A percentile compares a stretch with the other conserved stretches of the same genome.
phyloP scores from a whole-genome alignment of 2,329 filamentous ascomycete genomes.

The Fusarium sp. region DNA sequence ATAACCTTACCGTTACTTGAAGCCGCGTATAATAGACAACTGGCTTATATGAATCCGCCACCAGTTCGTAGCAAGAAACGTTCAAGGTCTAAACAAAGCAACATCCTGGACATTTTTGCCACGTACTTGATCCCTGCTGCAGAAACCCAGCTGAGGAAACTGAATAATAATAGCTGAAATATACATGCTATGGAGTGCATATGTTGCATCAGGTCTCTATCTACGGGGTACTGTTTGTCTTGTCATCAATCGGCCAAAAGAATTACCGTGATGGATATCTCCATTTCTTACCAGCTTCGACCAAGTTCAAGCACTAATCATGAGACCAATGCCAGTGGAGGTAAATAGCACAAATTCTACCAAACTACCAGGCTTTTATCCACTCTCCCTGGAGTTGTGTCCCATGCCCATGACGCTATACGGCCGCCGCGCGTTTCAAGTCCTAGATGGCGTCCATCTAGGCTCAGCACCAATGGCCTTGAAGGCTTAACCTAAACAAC shows the following conservation, averaged over 20 bases:
- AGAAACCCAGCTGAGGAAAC: slow-evolving; percentile 6
- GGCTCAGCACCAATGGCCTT: slow-evolving; percentile 5
- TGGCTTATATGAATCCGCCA: slow-evolving; percentile 4
- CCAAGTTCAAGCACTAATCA: background rate
- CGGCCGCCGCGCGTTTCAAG: slow-evolving; percentile 43
- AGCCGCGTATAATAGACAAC: slow-evolving; percentile 5
- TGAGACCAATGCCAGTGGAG: slow-evolving; percentile 5
- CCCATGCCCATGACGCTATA: slow-evolving; percentile 19
- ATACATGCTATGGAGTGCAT: background rate
- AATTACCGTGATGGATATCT: slow-evolving; percentile 1
- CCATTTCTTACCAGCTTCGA: slow-evolving; percentile 8
- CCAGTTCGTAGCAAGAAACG: slow-evolving; percentile 21
- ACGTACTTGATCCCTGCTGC: slow-evolving; percentile 9
- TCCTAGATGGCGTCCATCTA: slow-evolving; percentile 36
- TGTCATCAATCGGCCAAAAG: background rate
- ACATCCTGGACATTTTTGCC: background rate
- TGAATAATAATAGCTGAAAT: slow-evolving; percentile 10
- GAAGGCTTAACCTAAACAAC: slow-evolving; percentile 12
- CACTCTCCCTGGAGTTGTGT: slow-evolving; percentile 3
- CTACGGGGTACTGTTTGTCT: background rate
- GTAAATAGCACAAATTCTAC: slow-evolving; percentile 6
- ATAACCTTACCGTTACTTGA: background rate
- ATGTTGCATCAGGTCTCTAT: background rate
- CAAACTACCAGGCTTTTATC: slow-evolving; percentile 19
- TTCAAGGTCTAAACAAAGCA: background rate